Evolutionary conservation across 2,329 filamentous ascomycete genomes (phyloP), one percentile per base, ranked within the genome.

Genomic region (Cladosporium sp.): DNA sequence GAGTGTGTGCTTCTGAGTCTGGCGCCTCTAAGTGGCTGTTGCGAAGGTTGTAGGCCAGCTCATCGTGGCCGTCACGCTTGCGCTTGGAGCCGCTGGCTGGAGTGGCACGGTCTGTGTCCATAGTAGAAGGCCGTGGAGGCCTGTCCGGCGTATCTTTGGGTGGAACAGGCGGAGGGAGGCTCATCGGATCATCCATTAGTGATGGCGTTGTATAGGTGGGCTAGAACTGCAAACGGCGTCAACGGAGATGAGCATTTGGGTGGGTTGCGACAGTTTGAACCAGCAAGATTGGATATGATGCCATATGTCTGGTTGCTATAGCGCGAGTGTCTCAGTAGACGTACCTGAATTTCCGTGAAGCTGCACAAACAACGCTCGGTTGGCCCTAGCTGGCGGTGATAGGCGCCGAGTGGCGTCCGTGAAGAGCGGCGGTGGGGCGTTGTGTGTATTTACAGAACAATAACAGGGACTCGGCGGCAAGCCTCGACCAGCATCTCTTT

Each of bases 21-120:
- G 59, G 66, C 34, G 67, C 61, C 28, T 68, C 67, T 36, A 71
- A 66, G 28, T 63, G 67, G 57, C 64, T 68, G 58, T 69, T 67
- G 60, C 65, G 64, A 30, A 58, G 39, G 28, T 70, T 65, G 64
- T 68, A 69, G 57, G 67, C 61, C 21, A 59, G 66, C 39, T 69
- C 69, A 57, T 73, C 70, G 21, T 66, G 57, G n/a, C 60, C 58
- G 32, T 68, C 67, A 39, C 74, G 70, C 64, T 75, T 75, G 36
- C 74, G 71, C 65, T 75, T 75, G 21, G 74, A 74, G 32, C 70
- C 67, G 49, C 72, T 73, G 11, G 70, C 62, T 56, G 69, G 60
- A 25, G 68, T 51, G 4, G 63, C 56, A 43, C 56, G 65, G 48
- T 68, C 67, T 63, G 65, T 43, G 26, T 68, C 67, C 70, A 73